Evolutionary conservation across 2,329 filamentous ascomycete species (phyloP).

Genomic region (Cladophialophora exuberans): DNA sequence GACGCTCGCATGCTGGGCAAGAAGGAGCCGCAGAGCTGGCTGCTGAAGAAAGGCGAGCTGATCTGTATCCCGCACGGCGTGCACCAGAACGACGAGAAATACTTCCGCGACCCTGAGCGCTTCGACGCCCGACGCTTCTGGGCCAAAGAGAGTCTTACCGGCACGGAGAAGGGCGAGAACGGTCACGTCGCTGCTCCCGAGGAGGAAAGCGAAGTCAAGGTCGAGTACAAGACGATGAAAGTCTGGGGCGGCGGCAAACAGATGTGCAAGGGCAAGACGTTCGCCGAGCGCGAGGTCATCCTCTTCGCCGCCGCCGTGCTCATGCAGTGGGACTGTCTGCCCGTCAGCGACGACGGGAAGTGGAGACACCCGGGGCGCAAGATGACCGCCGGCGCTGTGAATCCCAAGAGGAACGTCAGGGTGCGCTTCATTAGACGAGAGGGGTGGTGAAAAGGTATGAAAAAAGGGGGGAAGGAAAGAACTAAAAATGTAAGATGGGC

Average conservation of each 20-base stretch:
- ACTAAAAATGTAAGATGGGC: background rate
- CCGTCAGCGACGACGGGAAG: slow-evolving; percentile 43
- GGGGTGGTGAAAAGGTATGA: slow-evolving; percentile 18
- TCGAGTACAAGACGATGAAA: slow-evolving; percentile 48
- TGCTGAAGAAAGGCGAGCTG: slow-evolving; percentile 46
- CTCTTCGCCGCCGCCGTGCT: slow-evolving; percentile 57
- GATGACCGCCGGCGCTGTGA: slow-evolving; percentile 54
- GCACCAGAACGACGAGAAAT: slow-evolving; percentile 45
- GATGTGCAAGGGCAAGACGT: slow-evolving; percentile 55
- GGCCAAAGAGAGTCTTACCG: slow-evolving; percentile 9
- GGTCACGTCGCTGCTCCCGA: slow-evolving; percentile 41
- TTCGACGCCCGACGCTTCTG: slow-evolving; percentile 55
- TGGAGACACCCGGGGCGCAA: slow-evolving; percentile 57
- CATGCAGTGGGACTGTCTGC: slow-evolving; percentile 60
- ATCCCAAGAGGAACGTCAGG: slow-evolving; percentile 56
- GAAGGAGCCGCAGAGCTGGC: slow-evolving; percentile 42
- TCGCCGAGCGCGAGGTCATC: slow-evolving; percentile 56
- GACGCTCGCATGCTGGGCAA: slow-evolving; percentile 41
- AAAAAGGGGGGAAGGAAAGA: background rate
- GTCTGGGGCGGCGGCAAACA: slow-evolving; percentile 54
- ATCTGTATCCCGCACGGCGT: slow-evolving; percentile 50
- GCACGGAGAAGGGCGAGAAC: slow-evolving; percentile 37
- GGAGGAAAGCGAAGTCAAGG: slow-evolving; percentile 30
- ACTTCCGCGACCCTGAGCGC: slow-evolving; percentile 40
- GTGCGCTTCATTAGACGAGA: slow-evolving; percentile 55